Evolutionary conservation across 208 protist species (phyloP).

Genomic region (Leishmania aethiopica): DNA sequence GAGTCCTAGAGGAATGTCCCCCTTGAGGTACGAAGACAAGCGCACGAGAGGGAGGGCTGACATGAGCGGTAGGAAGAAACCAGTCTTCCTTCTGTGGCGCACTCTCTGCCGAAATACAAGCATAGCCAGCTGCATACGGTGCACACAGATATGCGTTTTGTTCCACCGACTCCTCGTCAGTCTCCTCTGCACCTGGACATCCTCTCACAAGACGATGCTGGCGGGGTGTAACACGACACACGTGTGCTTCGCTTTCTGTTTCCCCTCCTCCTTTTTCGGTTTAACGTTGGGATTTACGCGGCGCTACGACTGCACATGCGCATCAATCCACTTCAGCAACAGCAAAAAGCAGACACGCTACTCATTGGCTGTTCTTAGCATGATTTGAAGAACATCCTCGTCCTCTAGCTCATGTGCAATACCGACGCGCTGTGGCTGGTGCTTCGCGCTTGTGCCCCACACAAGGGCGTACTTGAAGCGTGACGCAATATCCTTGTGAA

Average conservation of each 20-base stretch:
- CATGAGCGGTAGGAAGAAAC: background rate
- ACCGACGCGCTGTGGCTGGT: slow-evolving; percentile 95
- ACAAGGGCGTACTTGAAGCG: slow-evolving; percentile 95
- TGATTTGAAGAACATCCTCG: slow-evolving; percentile 94
- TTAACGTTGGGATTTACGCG: background rate
- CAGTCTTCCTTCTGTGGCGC: background rate
- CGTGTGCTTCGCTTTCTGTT: background rate
- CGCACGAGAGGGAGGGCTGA: too few species aligned
- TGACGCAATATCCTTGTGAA: slow-evolving; percentile 93
- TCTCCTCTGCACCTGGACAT: background rate
- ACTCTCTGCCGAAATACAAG: background rate
- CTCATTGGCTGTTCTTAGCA: slow-evolving; percentile 90
- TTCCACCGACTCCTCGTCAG: background rate
- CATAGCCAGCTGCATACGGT: background rate
- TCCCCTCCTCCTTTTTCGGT: background rate
- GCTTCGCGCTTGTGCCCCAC: slow-evolving; percentile 96
- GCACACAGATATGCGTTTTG: background rate
- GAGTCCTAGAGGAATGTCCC: background rate
- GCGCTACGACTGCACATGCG: slow-evolving; percentile 2
- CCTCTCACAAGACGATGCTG: background rate
- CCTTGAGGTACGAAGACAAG: background rate
- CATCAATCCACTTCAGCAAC: background rate
- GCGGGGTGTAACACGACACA: background rate
- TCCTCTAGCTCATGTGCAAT: slow-evolving; percentile 89
- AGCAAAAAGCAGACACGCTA: slow-evolving; percentile 28